Evolutionary conservation across 2,329 filamentous ascomycete species (phyloP), one percentile per base, ranked within the genome.

Genomic region (Purpureocillium takamizusanense): DNA sequence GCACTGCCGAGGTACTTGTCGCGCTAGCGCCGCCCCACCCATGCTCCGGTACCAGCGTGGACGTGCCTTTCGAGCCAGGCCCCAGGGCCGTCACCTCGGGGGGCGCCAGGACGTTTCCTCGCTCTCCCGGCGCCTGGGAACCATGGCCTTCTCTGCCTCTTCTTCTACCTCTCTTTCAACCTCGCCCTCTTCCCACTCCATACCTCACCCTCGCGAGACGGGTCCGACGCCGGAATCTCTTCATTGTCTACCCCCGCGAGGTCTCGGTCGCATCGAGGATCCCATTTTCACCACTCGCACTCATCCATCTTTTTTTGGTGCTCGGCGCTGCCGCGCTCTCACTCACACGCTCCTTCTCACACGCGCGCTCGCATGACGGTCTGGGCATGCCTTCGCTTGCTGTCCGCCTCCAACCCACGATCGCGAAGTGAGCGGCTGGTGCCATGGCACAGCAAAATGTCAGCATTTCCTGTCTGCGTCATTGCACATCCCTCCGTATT

Each of bases 361-460:
- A 42, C 40, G 37, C 46, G 45, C 39, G 38, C 44, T 38, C 36
- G 33, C 39, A 42, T 17, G 25, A 35, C 31, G 33, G 40, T 39
- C 41, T 39, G 50, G 52, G 51, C 50, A 54, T 54, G 51, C 51
- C 49, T 54, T 47, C 47, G 46, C 42, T 47, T 44, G 46, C 41
- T 43, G 31, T 41, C 45, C 45, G 51, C 52, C 46, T 56, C 21
- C 53, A 54, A 53, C 53, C 56, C 51, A 47, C 54, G 47, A 50
- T 49, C 51, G 43, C 54, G 52, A 53, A 57, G 53, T 61, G 56
- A 51, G 53, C 48, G 51, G 46, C 42, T 53, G 53, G 48, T 54
- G 54, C 48, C 53, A 63, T 63, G 60, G 60, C 60, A 47, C 60
- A 62, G 50, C 56, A 57, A 52, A 60, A 52, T 59, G 60, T 63